Conservation (phyloP, 73 alveolate genomes). For the Paraurostyla sp. region DNA sequence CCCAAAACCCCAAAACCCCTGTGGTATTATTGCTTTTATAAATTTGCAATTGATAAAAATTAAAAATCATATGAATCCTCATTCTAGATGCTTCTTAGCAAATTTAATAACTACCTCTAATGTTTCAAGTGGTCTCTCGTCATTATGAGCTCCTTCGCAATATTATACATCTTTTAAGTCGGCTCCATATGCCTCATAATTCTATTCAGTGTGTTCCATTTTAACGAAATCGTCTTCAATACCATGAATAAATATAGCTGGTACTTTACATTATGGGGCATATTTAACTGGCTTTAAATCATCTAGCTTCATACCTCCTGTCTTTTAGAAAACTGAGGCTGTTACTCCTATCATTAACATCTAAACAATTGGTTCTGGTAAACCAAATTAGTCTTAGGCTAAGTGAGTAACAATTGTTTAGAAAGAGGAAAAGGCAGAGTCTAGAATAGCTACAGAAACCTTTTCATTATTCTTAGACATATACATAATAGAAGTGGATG, state of each 20-base stretch:
- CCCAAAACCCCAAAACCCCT: too few species aligned
- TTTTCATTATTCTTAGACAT: constrained; percentile 71
- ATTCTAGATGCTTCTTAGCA: neutral
- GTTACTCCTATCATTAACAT: constrained; percentile 66
- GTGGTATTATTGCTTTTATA: too few species aligned
- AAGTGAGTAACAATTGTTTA: constrained; percentile 68
- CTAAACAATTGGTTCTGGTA: constrained; percentile 62
- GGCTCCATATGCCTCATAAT: constrained; percentile 74
- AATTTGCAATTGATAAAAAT: too few species aligned
- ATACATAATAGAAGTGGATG: constrained; percentile 84
- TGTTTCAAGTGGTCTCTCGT: constrained; percentile 73
- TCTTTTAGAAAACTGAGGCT: constrained; percentile 52
- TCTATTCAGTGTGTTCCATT: constrained; percentile 74
- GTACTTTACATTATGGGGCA: constrained; percentile 77
- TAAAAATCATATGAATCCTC: too few species aligned
- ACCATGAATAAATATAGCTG: constrained; percentile 83
- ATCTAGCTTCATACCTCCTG: constrained; percentile 75
- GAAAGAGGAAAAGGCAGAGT: constrained; percentile 76
- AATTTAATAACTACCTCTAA: neutral
- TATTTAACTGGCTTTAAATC: constrained; percentile 65
- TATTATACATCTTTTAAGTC: constrained; percentile 61
- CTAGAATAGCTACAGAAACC: constrained; percentile 69
- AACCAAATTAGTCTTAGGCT: constrained; percentile 64
- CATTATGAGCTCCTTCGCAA: constrained; percentile 84
- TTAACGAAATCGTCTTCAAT: constrained; percentile 80